Conservation (phyloP, 139 green algal genomes). For the Picochlorum sp. region DNA sequence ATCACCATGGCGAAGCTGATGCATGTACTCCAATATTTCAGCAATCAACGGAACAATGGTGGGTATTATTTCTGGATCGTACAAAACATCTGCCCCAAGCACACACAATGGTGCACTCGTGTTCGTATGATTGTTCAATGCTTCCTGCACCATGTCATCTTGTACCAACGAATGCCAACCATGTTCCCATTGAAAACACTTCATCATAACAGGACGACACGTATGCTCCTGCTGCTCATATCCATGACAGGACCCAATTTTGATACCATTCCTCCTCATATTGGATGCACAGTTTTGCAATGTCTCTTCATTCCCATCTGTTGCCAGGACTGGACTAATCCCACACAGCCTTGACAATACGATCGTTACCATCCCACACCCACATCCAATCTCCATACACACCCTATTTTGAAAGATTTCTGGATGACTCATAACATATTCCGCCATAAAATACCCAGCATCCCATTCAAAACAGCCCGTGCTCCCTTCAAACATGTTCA, state of each 20-base stretch:
- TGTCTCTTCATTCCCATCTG: conserved; percentile 49
- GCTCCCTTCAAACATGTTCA: conserved; percentile 56
- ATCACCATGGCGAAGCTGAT: conserved; percentile 14
- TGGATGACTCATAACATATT: conserved; percentile 48
- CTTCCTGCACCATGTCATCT: neutral
- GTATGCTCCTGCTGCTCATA: no score
- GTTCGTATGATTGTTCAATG: neutral
- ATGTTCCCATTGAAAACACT: conserved; percentile 6
- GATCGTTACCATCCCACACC: conserved; percentile 41
- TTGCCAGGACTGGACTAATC: conserved; percentile 27
- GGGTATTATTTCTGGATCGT: conserved; percentile 43
- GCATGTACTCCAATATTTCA: conserved; percentile 1
- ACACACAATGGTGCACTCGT: neutral
- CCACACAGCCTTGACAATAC: conserved; percentile 21
- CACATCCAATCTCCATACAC: conserved; percentile 64
- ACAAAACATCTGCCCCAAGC: conserved; percentile 52
- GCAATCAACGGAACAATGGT: conserved; percentile 17
- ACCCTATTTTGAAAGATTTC: conserved; percentile 42
- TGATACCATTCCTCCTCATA: conserved; percentile 47
- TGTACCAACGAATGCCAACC: conserved; percentile 9
- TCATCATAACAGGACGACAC: neutral
- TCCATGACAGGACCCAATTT: neutral
- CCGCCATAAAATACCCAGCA: conserved; percentile 57
- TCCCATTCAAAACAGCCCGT: conserved; percentile 74
- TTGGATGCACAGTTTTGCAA: conserved; percentile 61